A percentile compares a stretch with the other conserved stretches of the same genome.
Evolutionary conservation across 2,329 filamentous ascomycete species (phyloP).

Genomic region (Penicillium glabrum): DNA sequence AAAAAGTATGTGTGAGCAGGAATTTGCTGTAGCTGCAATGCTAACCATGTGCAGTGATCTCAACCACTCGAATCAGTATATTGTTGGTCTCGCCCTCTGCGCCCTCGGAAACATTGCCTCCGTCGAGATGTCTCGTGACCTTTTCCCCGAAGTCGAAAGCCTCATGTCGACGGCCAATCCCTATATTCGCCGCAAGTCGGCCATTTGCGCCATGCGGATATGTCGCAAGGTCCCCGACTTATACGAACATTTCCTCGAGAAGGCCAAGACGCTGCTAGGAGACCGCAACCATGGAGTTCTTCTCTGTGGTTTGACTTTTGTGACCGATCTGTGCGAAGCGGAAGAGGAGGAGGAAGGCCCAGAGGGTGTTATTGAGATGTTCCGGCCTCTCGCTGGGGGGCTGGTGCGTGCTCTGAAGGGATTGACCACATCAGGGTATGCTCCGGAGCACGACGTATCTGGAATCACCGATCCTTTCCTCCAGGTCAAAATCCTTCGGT

Average conservation of each 20-base stretch:
- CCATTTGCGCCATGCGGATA: slow-evolving; percentile 98
- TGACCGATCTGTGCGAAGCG: slow-evolving; percentile 88
- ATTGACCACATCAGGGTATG: slow-evolving; percentile 91
- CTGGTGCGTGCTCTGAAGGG: slow-evolving; percentile 90
- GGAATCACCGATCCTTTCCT: slow-evolving; percentile 97
- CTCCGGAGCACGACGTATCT: slow-evolving; percentile 96
- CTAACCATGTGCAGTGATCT: slow-evolving; percentile 69
- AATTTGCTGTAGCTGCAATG: neutral
- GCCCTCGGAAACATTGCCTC: slow-evolving; percentile 97
- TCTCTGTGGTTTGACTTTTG: slow-evolving; percentile 86
- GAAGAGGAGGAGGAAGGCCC: slow-evolving; percentile 92
- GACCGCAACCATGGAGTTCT: slow-evolving; percentile 96
- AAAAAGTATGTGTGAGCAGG: slow-evolving; percentile 71
- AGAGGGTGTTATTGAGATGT: slow-evolving; percentile 85
- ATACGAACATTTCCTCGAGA: slow-evolving; percentile 95
- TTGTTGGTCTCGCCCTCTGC: slow-evolving; percentile 92
- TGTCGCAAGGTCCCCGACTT: slow-evolving; percentile 96
- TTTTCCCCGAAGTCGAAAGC: slow-evolving; percentile 93
- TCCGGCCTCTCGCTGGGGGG: slow-evolving; percentile 78
- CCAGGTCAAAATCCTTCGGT: slow-evolving; percentile 89
- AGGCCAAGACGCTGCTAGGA: slow-evolving; percentile 80
- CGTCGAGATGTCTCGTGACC: slow-evolving; percentile 94
- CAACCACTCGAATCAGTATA: slow-evolving; percentile 96
- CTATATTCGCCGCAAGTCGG: slow-evolving; percentile 96
- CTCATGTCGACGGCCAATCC: slow-evolving; percentile 91